phyloP scores from a whole-genome alignment of 1,284 basidiomycete genomes.

The Phaffia rhodozyma region DNA sequence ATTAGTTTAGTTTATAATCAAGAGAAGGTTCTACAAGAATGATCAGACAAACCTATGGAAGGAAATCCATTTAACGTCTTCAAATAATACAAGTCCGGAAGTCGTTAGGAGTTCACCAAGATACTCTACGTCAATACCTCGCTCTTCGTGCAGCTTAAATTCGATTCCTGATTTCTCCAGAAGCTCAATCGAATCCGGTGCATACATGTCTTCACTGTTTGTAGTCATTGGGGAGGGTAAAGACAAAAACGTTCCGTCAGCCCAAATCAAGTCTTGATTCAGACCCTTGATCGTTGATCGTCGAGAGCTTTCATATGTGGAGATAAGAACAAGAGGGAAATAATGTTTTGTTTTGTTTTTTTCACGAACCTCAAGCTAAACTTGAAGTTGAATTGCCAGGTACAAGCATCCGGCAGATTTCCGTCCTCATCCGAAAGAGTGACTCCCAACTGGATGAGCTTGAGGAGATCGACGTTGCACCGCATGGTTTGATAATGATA shows the following conservation, averaged over 20 bases:
- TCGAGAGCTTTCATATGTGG: background rate
- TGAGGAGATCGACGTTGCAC: constrained; percentile 94
- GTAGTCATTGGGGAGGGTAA: background rate
- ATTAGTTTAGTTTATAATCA: background rate
- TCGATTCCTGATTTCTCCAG: constrained; percentile 92
- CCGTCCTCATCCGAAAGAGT: constrained; percentile 90
- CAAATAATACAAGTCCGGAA: constrained; percentile 78
- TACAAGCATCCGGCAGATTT: constrained; percentile 76
- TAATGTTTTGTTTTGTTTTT: too few species aligned
- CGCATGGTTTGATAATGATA: constrained; percentile 99
- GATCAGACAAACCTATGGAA: constrained; percentile 71
- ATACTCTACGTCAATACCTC: constrained; percentile 84
- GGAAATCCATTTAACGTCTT: constrained; percentile 91
- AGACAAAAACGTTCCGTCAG: background rate
- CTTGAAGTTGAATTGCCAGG: constrained; percentile 99
- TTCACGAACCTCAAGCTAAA: constrained; percentile 71
- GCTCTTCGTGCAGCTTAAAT: constrained; percentile 81
- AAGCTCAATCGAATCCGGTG: constrained; percentile 89
- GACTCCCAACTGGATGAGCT: constrained; percentile 94
- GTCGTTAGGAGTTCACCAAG: constrained; percentile 97
- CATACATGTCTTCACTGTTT: constrained; percentile 91
- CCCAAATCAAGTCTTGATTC: background rate
- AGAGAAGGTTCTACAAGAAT: background rate
- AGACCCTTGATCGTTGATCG: background rate
- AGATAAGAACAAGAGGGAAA: background rate